Percentiles rank a stretch among this genome's conserved stretches.
Evolutionary conservation across 179 eudicot species (phyloP).

Genomic region (Patellifolia procumbens): DNA sequence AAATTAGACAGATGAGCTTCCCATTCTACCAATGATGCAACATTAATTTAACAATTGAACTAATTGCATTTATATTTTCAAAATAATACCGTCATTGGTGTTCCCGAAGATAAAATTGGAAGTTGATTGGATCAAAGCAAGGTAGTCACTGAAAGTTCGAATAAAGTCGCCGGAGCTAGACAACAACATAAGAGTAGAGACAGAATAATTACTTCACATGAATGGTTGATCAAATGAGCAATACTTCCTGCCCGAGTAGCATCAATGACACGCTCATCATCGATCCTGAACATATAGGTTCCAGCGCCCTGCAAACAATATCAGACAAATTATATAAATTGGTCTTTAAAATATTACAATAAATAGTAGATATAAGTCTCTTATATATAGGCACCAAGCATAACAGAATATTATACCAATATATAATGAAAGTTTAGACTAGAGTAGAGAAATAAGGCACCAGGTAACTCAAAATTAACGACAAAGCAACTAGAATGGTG

Average conservation of each 20-base stretch:
- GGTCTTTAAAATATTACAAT: constrained; percentile 5
- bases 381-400: constrained; percentile 2
- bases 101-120: background rate
- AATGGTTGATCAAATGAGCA: constrained; percentile 96
- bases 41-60: background rate
- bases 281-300: constrained; percentile 93
- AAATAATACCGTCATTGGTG: background rate
- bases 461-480: background rate
- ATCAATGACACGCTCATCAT: constrained; percentile 93
- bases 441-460: background rate
- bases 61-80: background rate
- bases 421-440: background rate
- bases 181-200: constrained; percentile 4
- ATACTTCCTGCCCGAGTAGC: constrained; percentile 98
- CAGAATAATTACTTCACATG: constrained; percentile 75
- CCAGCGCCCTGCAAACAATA: constrained; percentile 86
- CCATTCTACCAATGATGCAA: background rate
- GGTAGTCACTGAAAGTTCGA: background rate
- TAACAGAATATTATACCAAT: background rate
- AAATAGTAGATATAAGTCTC: background rate
- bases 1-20: background rate
- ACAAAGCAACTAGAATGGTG: background rate
- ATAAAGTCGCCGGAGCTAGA: background rate
- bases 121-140: background rate
- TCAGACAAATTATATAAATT: constrained; percentile 1